Base-by-base conservation (phyloP, 2,329 filamentous ascomycete species). In the Scedosporium aurantiacum region DNA sequence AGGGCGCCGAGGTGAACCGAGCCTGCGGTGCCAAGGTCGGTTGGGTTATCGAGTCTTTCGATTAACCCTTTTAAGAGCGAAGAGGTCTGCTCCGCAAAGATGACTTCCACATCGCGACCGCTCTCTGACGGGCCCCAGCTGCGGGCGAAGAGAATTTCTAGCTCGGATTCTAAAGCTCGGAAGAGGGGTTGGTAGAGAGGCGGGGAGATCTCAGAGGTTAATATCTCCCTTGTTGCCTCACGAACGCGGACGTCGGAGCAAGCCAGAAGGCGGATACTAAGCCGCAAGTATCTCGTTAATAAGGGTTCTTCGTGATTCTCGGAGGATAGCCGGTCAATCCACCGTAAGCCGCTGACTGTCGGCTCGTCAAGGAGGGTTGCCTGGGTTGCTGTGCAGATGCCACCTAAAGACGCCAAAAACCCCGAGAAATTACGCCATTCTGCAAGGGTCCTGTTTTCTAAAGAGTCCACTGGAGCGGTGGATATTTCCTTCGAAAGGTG, bases 371-470 rank as follows among this genome's bases (percentile, higher is more conserved):
- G 68, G 10, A 79, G 73, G 59, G 78, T 74, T 57, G 80, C 75
- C 67, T 84, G 81, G 62, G 84, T 81, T 2, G 85, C 81, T 7
- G 82, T 82, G 69, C 86, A 89, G 60, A 85, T 80, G 2, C 86
- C 85, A 14, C 84, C 85, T 4, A 88, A 72, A 0, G 86, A 87
- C 4, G 85, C 85, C 10, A 89, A 75, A 64, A 89, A 87, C 0
- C 86, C 86, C 1, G 85, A 87, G 66, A 84, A 81, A 64, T 88
- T 89, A 43, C 86, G 79, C 86, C 86, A 89, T 67, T 88, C 84
- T 1, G 81, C 78, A 14, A 87, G 71, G 2, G 76, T 75, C 63
- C 73, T 79, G 64, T 87, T 84, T 41, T 84, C 79, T 18, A 84
- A 71, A 6, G 71, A 71, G 23, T 86, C 81, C 4, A 75, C 66